These are phyloP conservation scores for Apophysomyces variabilis DNA, from an alignment of 371 early-diverging fungal genomes.

Conservation along the genomic window DNA sequence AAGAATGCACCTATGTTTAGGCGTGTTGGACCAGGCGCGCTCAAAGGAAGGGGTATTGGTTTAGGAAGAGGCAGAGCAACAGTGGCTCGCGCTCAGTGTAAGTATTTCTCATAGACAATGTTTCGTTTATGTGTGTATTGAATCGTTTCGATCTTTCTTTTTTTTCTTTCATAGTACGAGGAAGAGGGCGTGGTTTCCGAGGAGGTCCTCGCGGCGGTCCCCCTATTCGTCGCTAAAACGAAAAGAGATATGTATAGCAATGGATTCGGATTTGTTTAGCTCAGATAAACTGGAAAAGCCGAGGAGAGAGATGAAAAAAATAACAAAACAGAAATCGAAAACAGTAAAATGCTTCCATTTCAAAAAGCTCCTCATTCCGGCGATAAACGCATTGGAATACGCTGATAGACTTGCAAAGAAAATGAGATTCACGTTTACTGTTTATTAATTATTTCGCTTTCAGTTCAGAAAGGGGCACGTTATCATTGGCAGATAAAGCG, in stretches of 20 bases:
- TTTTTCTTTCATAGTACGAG: conserved; percentile 25
- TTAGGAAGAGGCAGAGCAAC: conserved; percentile 87
- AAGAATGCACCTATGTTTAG: conserved; percentile 99
- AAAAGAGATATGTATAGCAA: background rate
- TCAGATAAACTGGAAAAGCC: background rate
- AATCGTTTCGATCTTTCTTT: too few relatives aligned
- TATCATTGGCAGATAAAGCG: too few relatives aligned
- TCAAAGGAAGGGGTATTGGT: conserved; percentile 87
- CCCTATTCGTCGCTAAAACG: conserved; percentile 22
- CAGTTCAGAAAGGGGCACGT: too few relatives aligned
- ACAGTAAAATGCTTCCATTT: too few relatives aligned
- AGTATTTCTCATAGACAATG: conserved; percentile 5
- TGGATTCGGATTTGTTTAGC: background rate
- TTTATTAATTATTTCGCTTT: too few relatives aligned
- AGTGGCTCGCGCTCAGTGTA: conserved; percentile 84
- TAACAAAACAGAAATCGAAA: too few relatives aligned
- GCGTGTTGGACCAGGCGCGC: conserved; percentile 76
- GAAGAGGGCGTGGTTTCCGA: conserved; percentile 34
- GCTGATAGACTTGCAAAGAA: too few relatives aligned
- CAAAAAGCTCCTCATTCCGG: too few relatives aligned
- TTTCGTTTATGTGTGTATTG: background rate
- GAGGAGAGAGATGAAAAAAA: background rate
- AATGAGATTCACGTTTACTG: too few relatives aligned
- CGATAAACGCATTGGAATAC: too few relatives aligned
- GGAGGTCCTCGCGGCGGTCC: conserved; percentile 34